A percentile compares a stretch with the other conserved stretches of the same genome.
Conservation (phyloP, 306 rosid species). For the Nissolia schottii region DNA sequence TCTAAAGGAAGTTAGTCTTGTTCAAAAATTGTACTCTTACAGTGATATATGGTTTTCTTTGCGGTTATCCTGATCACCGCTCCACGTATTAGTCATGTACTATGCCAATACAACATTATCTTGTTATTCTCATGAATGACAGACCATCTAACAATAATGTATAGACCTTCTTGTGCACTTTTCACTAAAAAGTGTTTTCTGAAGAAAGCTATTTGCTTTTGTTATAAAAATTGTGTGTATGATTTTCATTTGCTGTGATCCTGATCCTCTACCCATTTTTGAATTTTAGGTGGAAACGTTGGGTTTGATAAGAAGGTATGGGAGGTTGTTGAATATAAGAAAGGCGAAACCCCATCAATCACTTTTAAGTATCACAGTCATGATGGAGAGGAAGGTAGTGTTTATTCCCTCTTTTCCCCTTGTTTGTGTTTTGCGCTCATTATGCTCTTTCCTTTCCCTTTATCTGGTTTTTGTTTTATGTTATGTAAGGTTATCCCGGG, state of each 20-base stretch:
- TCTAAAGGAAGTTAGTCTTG: not conserved
- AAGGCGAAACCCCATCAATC: conserved; percentile 61
- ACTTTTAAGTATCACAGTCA: conserved; percentile 71
- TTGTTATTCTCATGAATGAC: not conserved
- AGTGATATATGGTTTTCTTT: not conserved
- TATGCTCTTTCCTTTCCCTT: not conserved
- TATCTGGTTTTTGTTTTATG: conserved; percentile 7
- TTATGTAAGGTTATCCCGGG: conserved; percentile 70
- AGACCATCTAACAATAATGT: not conserved
- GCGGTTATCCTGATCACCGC: not conserved
- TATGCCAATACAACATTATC: not conserved
- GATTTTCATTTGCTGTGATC: conserved; percentile 2
- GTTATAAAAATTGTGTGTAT: not conserved
- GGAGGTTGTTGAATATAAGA: conserved; percentile 64
- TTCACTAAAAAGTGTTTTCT: not conserved
- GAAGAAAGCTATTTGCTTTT: not conserved
- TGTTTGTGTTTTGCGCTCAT: not conserved
- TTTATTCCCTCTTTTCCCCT: not conserved
- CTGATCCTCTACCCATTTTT: not conserved
- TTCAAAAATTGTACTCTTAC: not conserved
- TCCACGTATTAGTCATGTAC: not conserved
- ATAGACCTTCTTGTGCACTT: not conserved
- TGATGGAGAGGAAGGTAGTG: conserved; percentile 90
- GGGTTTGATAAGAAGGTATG: conserved; percentile 89
- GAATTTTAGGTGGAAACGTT: conserved; percentile 65